Base-by-base conservation (phyloP, 345 rosid species). In the Salix koriyanagi region DNA sequence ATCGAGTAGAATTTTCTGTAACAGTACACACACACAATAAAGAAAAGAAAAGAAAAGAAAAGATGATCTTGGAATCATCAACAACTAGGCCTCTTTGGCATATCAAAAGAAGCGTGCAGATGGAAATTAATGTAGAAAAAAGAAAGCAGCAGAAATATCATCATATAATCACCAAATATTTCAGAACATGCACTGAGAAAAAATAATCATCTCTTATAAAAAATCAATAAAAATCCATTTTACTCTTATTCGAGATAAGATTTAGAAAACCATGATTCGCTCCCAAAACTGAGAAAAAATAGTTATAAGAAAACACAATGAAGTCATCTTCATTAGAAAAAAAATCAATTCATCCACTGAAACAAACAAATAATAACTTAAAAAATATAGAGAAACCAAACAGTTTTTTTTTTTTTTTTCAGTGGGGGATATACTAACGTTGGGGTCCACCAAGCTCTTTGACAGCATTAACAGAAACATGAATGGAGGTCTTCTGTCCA, bases 391-490 rank as follows among this genome's bases (percentile, higher is more conserved):
- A 41, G 39, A 4, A 37, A 62, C 34, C 34, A 44, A 4, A 39
- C 18, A 65, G 25, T 26, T 7, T 8, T 44, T 44, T 44, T 28
- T 28, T 28, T 0, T 44, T 1, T n/a, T n/a, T 46, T 15, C 14
- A 46, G 18, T 32, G 30, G 23, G 61, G 36, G 41, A 54, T 37
- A 58, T 66, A 80, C 85, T 77, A 9, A 83, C 86, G 71, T n/a
- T 32, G 13, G n/a, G 76, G 26, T 74, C 86, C 86, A 16, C 86
- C 86, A 70, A 83, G 79, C 15, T 74, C 36, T 25, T 26, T 30
- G 37, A 80, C 71, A 56, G 79, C 79, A 36, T 60, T 28, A 54
- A 77, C 60, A n/a, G 34, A 83, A 77, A 44, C n/a, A 36, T 30
- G 11, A 30, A 62, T 83, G 86, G 1, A 80, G 81, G 36, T 61